These are phyloP conservation scores for Malus hybrid DNA, from an alignment of 331 rosid species.

Conservation along the genomic window DNA sequence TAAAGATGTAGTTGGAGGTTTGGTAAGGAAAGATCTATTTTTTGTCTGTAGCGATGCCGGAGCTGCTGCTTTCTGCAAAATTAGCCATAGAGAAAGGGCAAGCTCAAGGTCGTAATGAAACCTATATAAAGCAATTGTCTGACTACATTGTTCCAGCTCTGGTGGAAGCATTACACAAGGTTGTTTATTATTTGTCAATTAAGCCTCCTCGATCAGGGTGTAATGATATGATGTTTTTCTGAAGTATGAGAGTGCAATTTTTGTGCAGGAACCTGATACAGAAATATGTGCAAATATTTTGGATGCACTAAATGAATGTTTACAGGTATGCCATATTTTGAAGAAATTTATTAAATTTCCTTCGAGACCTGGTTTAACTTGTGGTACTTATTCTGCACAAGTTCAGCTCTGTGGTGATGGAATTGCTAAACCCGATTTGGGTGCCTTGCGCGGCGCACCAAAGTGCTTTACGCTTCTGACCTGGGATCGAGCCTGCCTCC, in stretches of 20 bases:
- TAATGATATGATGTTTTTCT: not conserved
- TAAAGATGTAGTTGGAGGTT: not conserved
- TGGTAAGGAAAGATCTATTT: conserved; percentile 11
- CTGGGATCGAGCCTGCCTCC: not conserved
- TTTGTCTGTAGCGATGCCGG: conserved; percentile 78
- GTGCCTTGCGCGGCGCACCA: not conserved
- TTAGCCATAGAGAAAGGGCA: conserved; percentile 92
- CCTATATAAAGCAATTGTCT: conserved; percentile 78
- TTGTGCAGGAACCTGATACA: conserved; percentile 90
- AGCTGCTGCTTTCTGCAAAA: conserved; percentile 88
- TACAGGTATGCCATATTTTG: conserved; percentile 54
- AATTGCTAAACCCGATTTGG: not conserved
- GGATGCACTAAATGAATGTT: conserved; percentile 84
- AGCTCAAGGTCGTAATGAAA: conserved; percentile 85
- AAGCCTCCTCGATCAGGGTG: not conserved
- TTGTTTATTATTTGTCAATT: conserved; percentile 14
- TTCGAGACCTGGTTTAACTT: not conserved
- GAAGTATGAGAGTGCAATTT: conserved; percentile 13
- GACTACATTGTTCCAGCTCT: conserved; percentile 87
- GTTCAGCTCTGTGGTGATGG: not conserved
- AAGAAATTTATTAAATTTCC: not conserved
- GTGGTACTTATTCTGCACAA: not conserved
- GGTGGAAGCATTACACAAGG: conserved; percentile 98
- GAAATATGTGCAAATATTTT: conserved; percentile 93
- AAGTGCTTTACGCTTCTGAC: not conserved